Evolutionary conservation across 2,329 filamentous ascomycete species (phyloP), one percentile per base, ranked within the genome.

Genomic region (Camillea tinctor): DNA sequence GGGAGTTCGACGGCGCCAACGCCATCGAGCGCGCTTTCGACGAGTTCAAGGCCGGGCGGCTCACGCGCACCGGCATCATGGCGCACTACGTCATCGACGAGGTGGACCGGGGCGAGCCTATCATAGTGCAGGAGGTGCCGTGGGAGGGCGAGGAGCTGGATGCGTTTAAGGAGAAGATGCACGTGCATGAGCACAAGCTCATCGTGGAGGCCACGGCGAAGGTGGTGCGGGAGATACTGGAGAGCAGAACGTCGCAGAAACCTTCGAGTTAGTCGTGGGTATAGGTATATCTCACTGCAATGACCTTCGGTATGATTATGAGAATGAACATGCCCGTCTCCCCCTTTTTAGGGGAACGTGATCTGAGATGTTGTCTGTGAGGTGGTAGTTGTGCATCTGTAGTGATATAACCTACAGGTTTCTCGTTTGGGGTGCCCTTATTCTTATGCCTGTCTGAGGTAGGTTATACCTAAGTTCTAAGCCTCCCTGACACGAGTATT

Each of bases 31-130:
- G 91, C 22, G 92, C 93, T 2, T 92, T 87, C 75, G 81, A 85
- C 52, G 92, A 91, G 59, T 93, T 90, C 72, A 75, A 87, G 71
- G 78, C 76, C 1, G 83, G 84, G 5, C 84, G 83, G 64, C 83
- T 92, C 9, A 83, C 83, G 65, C 83, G 82, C 65, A 96, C 93
- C 0, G 93, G 93, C 0, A 88, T 96, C 57, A 97, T 96, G 93
- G 87, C 92, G 17, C 93, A 97, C 77, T 89, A 93, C 75, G 92
- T 96, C 52, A 88, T 91, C 63, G 80, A 78, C 8, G 86, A 94
- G 73, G 92, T 97, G 57, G 93, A 97, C 77, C 84, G 89, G 70
- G 93, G 93, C 2, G 80, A 84, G 64, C 88, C 91, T 9, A 89
- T 96, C 67, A 70, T 93, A 62, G 83, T 88, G 1, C 75, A 81